phyloP scores from a whole-genome alignment of 2,329 filamentous ascomycete genomes.

The Hypoxylon sp. region DNA sequence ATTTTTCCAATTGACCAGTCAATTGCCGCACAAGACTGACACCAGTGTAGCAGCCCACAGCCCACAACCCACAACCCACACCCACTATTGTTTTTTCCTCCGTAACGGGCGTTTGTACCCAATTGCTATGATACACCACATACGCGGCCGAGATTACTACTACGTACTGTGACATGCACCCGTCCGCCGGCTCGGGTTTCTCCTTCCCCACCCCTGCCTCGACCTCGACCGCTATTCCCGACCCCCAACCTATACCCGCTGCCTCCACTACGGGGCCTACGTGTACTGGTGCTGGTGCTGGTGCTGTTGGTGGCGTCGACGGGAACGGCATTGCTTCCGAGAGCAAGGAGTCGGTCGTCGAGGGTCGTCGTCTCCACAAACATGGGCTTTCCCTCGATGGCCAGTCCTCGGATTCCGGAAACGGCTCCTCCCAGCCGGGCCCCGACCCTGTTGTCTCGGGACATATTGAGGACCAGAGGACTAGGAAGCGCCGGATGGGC shows the following conservation, averaged over 20 bases:
- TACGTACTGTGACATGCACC: constrained; percentile 35
- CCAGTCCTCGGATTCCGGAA: constrained; percentile 46
- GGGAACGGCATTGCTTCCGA: constrained; percentile 24
- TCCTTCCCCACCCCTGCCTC: constrained; percentile 29
- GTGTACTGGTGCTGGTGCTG: background rate
- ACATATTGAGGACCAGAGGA: constrained; percentile 48
- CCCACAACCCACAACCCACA: constrained; percentile 3
- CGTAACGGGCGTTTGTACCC: constrained; percentile 1
- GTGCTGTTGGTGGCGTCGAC: background rate
- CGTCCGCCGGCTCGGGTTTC: constrained; percentile 35
- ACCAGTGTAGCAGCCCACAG: constrained; percentile 1
- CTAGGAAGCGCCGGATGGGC: constrained; percentile 63
- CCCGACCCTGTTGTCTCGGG: constrained; percentile 11
- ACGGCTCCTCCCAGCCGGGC: constrained; percentile 32
- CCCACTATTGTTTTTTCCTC: constrained; percentile 2
- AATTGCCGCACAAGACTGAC: constrained; percentile 7
- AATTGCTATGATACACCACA: constrained; percentile 22
- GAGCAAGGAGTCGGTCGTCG: constrained; percentile 19
- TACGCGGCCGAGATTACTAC: constrained; percentile 10
- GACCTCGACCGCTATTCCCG: constrained; percentile 12
- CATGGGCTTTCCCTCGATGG: constrained; percentile 45
- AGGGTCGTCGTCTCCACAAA: constrained; percentile 43
- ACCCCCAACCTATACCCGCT: constrained; percentile 6
- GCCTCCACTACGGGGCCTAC: constrained; percentile 5
- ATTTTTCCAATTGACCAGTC: constrained; percentile 16